Evolutionary conservation across 2,329 filamentous ascomycete species (phyloP), one percentile per base, ranked within the genome.

Genomic region (Diaporthe eres): DNA sequence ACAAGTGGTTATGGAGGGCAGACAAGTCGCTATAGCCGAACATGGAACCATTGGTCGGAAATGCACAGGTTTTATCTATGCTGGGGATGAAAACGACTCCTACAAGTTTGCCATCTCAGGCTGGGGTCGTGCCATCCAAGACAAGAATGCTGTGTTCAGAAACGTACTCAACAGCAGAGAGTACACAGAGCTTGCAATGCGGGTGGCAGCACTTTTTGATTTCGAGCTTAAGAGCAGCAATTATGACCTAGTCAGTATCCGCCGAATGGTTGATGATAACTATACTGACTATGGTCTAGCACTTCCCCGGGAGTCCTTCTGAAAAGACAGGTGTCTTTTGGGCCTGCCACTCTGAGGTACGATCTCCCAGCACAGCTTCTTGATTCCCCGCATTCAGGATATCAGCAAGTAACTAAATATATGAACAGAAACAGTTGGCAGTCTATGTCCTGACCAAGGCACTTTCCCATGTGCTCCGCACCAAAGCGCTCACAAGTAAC

Each of bases 21-120:
- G n/a, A 3, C 47, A 22, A 2, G 15, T 75, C 6, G 73, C 65
- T 7, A 6, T 9, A 0, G 55, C 61, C 0, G 34, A 63, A 17
- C n/a, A 51, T 22, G 15, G 49, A 9, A 2, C 3, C 13, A 9
- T 74, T 1, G 34, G 28, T 1, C 53, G 73, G 2, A 71, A 75
- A 22, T 53, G 71, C 10, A 73, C 34, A 3, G 71, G 31, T 1
- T 10, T 44, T 2, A 49, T 75, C 22, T 22, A 57, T 1, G 39
- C 9, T 8, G 8, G 12, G 22, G 19, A 39, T 9, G 49, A 34
- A 9, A 10, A 9, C 0, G 12, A 7, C 9, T 19, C 22, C 15
- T 10, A 10, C 4, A 47, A 8, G 4, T 44, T 76, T 15, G 63
- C 74, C 1, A 3, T 76, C 22, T 76, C 74, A 4, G 74, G 74